Percentiles rank a stretch among this genome's conserved stretches.
phyloP scores from a whole-genome alignment of 768 basidiomycete species.

The Mycena rebaudengoi region DNA sequence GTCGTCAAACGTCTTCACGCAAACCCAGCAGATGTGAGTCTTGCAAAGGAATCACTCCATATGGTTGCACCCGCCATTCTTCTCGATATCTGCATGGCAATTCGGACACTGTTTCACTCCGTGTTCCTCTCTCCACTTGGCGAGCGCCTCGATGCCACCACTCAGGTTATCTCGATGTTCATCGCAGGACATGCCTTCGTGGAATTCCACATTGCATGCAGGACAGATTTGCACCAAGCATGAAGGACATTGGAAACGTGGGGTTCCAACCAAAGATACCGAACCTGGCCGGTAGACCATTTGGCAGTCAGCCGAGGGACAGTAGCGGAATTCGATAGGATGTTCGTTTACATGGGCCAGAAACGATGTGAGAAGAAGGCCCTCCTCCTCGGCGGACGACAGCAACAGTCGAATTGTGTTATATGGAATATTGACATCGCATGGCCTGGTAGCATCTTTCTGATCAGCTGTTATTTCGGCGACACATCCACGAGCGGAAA shows the following conservation, averaged over 20 bases:
- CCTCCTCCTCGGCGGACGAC: slow-evolving; percentile 44
- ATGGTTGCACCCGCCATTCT: slow-evolving; percentile 50
- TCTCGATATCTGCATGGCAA: slow-evolving; percentile 45
- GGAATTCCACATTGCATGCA: slow-evolving; percentile 47
- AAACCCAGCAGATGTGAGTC: slow-evolving; percentile 51
- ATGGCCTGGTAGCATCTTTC: slow-evolving; percentile 17
- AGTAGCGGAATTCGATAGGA: slow-evolving; percentile 57
- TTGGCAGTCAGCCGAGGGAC: slow-evolving; percentile 60
- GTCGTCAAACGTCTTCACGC: slow-evolving; percentile 41
- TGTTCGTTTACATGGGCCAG: slow-evolving; percentile 49
- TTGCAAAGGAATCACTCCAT: slow-evolving; percentile 43
- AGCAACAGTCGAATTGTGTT: slow-evolving; percentile 48
- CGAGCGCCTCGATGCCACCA: slow-evolving; percentile 27
- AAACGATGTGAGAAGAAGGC: slow-evolving; percentile 53
- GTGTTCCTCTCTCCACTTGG: slow-evolving; percentile 36
- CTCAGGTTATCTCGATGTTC: slow-evolving; percentile 28
- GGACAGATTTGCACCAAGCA: slow-evolving; percentile 49
- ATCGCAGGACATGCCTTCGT: slow-evolving; percentile 51
- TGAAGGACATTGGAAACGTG: slow-evolving; percentile 46
- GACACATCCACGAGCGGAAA: slow-evolving; percentile 48
- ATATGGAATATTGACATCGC: slow-evolving; percentile 48
- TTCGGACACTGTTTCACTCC: slow-evolving; percentile 46
- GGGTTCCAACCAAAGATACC: no score
- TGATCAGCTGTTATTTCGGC: slow-evolving; percentile 29
- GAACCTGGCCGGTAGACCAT: slow-evolving; percentile 49